Evolutionary conservation across 495 filamentous ascomycete genomes (phyloP), one percentile per base, ranked within the genome.

Genomic region (Penicillium mononematosum): DNA sequence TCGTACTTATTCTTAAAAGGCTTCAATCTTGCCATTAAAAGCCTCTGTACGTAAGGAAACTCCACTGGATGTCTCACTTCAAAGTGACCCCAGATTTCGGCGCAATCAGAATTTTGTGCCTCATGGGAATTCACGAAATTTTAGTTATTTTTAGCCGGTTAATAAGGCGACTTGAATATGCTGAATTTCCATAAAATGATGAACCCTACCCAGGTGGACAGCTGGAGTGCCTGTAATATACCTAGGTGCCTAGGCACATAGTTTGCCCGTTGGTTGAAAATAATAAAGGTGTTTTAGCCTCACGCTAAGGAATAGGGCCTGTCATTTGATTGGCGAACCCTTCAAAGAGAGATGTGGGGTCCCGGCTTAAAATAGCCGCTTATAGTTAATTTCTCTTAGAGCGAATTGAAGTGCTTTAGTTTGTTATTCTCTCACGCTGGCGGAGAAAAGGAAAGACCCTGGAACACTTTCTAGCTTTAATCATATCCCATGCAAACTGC

Each of bases 311-410:
- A 24, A 22, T 32, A 34, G 14, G 27, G 17, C 17, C 9, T 29
- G 27, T 4, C 20, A 16, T 22, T 1, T 44, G n/a, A 44, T 43
- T 53, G 38, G 50, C 12, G 24, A 41, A 41, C n/a, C n/a, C 6
- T 9, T 39, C 7, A 2, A 42, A 27, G 14, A 17, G 22, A 25
- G 4, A 12, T 36, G 51, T 45, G 51, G 51, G 19, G 51, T 14
- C 17, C 41, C 41, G 51, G 29, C 41, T 54, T 54, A 38, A 54
- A 54, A 45, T 45, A 54, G 51, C 29, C 41, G 41, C n/a, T 39
- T 16, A 34, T 44, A 25, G 16, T 39, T 27, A 17, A 34, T 17
- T 49, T 31, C 20, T 5, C 9, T 22, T 44, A 16, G 20, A 24
- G 29, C 27, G n/a, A 39, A n/a, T 6, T 17, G 8, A 9, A 17